phyloP scores from a whole-genome alignment of 768 basidiomycete species.

The Gloeophyllum trabeum region DNA sequence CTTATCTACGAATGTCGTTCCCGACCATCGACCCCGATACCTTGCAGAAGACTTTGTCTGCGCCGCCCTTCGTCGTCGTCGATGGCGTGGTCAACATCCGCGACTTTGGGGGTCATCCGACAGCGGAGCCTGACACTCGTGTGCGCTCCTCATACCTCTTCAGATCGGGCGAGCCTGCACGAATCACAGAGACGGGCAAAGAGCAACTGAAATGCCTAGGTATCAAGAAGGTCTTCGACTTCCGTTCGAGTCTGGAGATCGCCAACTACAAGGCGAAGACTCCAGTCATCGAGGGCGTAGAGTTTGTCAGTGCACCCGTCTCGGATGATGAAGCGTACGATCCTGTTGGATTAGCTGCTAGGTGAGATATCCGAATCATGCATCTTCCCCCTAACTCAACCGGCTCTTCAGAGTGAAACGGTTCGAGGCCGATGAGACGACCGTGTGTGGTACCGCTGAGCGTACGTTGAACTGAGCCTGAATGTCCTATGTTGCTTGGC shows the following conservation, averaged over 20 bases:
- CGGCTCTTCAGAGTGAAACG: constrained; percentile 14
- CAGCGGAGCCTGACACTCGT: constrained; percentile 1
- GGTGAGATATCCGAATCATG: neutral
- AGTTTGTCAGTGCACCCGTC: constrained; percentile 18
- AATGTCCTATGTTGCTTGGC: constrained; percentile 39
- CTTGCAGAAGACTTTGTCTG: constrained; percentile 5
- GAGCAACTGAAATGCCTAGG: constrained; percentile 22
- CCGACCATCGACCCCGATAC: neutral
- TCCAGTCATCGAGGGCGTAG: constrained; percentile 20
- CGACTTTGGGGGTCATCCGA: constrained; percentile 18
- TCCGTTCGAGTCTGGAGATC: constrained; percentile 26
- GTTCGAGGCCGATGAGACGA: constrained; percentile 15
- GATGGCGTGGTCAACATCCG: constrained; percentile 30
- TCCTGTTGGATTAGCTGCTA: constrained; percentile 13
- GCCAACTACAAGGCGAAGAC: constrained; percentile 18
- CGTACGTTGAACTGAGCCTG: too few species aligned
- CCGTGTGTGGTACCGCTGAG: too few species aligned
- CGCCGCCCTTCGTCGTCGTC: constrained; percentile 25
- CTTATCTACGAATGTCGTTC: too few species aligned
- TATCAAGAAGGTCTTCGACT: constrained; percentile 26
- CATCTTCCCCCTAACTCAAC: neutral
- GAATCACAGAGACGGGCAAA: constrained; percentile 23
- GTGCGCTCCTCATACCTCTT: constrained; percentile 22
- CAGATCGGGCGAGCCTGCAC: constrained; percentile 27
- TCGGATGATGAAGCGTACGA: constrained; percentile 17